Conservation (phyloP, 2,329 filamentous ascomycete species). For the Pleurostoma richardsiae region DNA sequence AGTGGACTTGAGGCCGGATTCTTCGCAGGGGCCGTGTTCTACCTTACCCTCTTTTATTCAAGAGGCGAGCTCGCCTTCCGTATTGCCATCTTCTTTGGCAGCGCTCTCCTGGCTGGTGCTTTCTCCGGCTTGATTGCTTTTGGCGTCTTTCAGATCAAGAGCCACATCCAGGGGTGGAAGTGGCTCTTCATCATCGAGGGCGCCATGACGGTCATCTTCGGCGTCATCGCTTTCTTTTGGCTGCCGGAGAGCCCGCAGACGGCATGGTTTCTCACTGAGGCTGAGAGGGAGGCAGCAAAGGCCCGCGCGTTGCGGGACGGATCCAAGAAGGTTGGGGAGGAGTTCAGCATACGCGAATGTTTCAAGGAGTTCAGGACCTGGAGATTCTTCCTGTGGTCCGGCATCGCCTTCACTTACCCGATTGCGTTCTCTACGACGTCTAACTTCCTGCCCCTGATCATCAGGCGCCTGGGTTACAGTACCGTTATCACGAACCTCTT, state of each 20-base stretch:
- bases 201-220: slow-evolving; percentile 5
- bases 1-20: slow-evolving; percentile 43
- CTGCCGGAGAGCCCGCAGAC: slow-evolving; percentile 27
- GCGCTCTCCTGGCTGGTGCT: slow-evolving; percentile 7
- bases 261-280: slow-evolving; percentile 36
- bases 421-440: slow-evolving; percentile 34
- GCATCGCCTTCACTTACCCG: slow-evolving; percentile 41
- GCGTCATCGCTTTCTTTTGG: slow-evolving; percentile 6
- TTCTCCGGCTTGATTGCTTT: slow-evolving; percentile 9
- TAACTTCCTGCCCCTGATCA: slow-evolving; percentile 43
- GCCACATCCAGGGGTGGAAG: slow-evolving; percentile 7
- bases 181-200: slow-evolving; percentile 12
- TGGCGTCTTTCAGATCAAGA: slow-evolving; percentile 6
- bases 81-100: slow-evolving; percentile 9
- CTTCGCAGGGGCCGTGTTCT: slow-evolving; percentile 49
- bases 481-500: slow-evolving; percentile 41
- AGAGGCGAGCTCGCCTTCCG: slow-evolving; percentile 16
- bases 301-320: slow-evolving; percentile 38
- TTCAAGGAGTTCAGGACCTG: slow-evolving; percentile 31
- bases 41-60: slow-evolving; percentile 45
- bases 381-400: slow-evolving; percentile 34
- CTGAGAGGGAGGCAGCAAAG: slow-evolving; percentile 33
- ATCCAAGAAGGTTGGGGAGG: slow-evolving; percentile 26
- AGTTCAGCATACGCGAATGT: slow-evolving; percentile 31
- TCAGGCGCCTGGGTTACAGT: slow-evolving; percentile 35